phyloP scores from a whole-genome alignment of 768 basidiomycete genomes.

The Boletus rubescentipes region DNA sequence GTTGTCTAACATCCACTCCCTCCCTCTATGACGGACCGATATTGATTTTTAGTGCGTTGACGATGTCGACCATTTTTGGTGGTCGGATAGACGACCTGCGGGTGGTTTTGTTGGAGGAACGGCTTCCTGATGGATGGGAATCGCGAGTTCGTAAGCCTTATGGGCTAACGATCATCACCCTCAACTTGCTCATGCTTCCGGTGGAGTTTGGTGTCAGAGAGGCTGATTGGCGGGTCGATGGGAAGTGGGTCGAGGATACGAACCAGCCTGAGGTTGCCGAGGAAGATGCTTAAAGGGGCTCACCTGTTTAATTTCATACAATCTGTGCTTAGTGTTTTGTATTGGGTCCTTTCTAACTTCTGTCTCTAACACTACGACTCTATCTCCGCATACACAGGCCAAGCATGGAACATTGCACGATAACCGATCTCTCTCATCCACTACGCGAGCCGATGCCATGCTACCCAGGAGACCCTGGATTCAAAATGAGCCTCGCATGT shows the following conservation, averaged over 20 bases:
- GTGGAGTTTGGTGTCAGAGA: slow-evolving; percentile 18
- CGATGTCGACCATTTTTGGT: slow-evolving; percentile 44
- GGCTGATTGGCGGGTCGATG: slow-evolving; percentile 12
- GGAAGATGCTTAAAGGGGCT: neutral
- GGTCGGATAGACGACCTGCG: slow-evolving; percentile 57
- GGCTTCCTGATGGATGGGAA: slow-evolving; percentile 72
- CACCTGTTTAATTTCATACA: no score
- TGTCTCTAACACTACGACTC: no score
- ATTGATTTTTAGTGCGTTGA: slow-evolving; percentile 47
- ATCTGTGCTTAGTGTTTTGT: no score
- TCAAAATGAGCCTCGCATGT: slow-evolving; percentile 23
- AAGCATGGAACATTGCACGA: slow-evolving; percentile 13
- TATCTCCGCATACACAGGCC: neutral
- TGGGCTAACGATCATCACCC: slow-evolving; percentile 57
- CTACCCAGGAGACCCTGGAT: slow-evolving; percentile 31
- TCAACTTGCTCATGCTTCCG: slow-evolving; percentile 40
- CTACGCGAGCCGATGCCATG: slow-evolving; percentile 22
- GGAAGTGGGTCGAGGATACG: neutral
- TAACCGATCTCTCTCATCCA: slow-evolving; percentile 30
- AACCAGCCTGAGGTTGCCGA: neutral
- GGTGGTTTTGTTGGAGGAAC: slow-evolving; percentile 62
- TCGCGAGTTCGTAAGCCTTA: slow-evolving; percentile 49
- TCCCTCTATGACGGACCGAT: neutral
- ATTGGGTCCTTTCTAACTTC: no score
- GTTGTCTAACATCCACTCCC: slow-evolving; percentile 19